Conservation (phyloP, 257 asterid species). For the Gynochthodes officinalis region DNA sequence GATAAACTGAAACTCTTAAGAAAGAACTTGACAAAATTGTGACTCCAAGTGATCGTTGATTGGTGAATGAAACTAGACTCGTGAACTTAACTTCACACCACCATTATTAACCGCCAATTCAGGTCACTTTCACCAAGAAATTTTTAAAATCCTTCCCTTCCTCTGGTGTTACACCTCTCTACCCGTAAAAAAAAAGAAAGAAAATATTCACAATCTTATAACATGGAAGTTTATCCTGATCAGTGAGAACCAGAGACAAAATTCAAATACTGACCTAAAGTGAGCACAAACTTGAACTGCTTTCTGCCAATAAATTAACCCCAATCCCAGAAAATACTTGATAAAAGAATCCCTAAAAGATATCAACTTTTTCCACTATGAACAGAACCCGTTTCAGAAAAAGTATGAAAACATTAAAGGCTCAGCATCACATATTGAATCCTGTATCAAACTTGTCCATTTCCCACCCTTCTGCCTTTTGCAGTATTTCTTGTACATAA, state of each 20-base stretch:
- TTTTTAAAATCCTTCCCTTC: background rate
- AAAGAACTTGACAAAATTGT: background rate
- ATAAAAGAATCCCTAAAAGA: background rate
- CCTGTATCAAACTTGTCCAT: background rate
- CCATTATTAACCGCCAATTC: background rate
- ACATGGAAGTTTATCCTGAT: no score
- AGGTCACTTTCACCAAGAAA: background rate
- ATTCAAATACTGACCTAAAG: background rate
- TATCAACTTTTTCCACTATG: background rate
- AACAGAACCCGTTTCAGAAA: background rate
- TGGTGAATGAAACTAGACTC: background rate
- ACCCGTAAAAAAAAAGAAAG: no score
- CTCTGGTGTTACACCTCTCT: background rate
- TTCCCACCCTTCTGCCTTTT: background rate
- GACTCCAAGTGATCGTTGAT: background rate
- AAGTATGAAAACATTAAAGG: background rate
- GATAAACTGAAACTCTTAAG: background rate
- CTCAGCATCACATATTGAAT: background rate
- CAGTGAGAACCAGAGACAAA: no score
- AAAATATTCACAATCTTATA: no score
- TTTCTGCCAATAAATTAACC: background rate
- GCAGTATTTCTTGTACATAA: background rate
- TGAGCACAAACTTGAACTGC: background rate
- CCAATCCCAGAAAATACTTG: background rate
- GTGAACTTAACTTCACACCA: background rate